Base-by-base conservation (phyloP, 2,329 filamentous ascomycete species). In the Chaetothyriales sp. region DNA sequence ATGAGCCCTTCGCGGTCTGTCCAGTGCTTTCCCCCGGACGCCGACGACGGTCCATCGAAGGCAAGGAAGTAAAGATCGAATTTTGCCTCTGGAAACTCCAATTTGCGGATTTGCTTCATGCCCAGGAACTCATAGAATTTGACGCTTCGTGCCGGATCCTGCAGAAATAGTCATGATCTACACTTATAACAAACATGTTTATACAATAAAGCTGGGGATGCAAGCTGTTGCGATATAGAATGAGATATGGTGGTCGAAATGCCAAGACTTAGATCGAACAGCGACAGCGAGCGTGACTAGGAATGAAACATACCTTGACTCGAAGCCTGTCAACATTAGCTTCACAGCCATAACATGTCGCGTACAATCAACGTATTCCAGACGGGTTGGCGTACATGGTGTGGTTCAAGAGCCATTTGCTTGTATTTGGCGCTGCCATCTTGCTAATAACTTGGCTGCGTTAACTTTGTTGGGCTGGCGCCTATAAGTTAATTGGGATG, bases 61-160 rank as follows among this genome's bases (percentile, higher is more conserved):
- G 83, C 89, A 54, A 98, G 77, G 72, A 97, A 97, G 75, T 97
- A 97, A 25, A 95, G 80, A 63, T 92, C 87, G 69, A 97, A 97
- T 65, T 94, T 95, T 68, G 80, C 81, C 54, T 95, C 89, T 13
- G 89, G 85, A 64, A 88, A 86, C 56, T 84, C 74, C 46, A 92
- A 75, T 70, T 89, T 86, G 64, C 86, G 81, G 68, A 97, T 78
- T 56, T 89, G 70, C 65, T 77, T 89, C 78, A 97, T 82, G 62
- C 92, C 92, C 18, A 98, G 78, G 68, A 88, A 86, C 66, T 95
- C 83, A 70, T 97, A 98, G 71, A 94, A 98, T 61, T 90, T 85
- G 69, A 97, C 81, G 78, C 65, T 65, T 40, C 40, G 28, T 18
- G 47, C 52, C 44, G 51, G 51, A 15, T 40, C 33, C 33, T 40